Base-by-base conservation (phyloP, 805 yeast species). In the Kuraishia hungarica region DNA sequence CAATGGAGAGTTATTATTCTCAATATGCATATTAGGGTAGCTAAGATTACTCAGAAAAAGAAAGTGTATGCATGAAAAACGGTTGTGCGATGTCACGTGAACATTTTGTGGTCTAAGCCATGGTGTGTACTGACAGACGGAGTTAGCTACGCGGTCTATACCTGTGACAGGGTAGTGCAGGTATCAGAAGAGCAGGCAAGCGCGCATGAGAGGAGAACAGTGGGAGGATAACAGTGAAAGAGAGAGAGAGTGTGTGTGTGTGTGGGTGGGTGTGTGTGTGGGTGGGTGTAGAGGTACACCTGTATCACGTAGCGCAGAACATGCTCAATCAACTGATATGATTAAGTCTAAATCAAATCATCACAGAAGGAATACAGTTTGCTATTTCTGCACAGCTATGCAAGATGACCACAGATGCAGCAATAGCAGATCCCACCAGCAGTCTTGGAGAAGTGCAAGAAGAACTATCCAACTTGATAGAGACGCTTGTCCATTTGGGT, bases 401-500 rank as follows among this genome's bases (percentile, higher is more conserved):
- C 48, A 47, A 23, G 19, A 68, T 69, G 72, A 64, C 72, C 1
- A 67, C 72, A 2, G 72, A 68, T 52, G 49, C 57, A 2, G 56
- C 62, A n/a, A 58, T 61, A 43, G 53, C 60, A 1, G 66, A 64
- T 54, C 19, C 54, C 7, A 51, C 55, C 1, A 54, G 64, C 15
- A 67, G 72, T 2, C 54, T 71, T 3, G 67, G 63, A 0, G 51
- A 57, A n/a, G 53, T 67, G 8, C 71, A 70, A 53, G 71, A 67
- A 22, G 76, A 76, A 57, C 65, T 81, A 24, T 77, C 82, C 22
- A 75, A 79, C 22, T 70, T 84, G 5, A 80, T 87, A 11, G 97
- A 93, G 66, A 85, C 96, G 7, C 81, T 92, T 55, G 83, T 91
- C 20, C 97, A 93, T 65, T 73, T 92, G 22, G 97, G 97, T 2